phyloP scores from a whole-genome alignment of 2,329 filamentous ascomycete genomes.

The Lecanicillium sp. region DNA sequence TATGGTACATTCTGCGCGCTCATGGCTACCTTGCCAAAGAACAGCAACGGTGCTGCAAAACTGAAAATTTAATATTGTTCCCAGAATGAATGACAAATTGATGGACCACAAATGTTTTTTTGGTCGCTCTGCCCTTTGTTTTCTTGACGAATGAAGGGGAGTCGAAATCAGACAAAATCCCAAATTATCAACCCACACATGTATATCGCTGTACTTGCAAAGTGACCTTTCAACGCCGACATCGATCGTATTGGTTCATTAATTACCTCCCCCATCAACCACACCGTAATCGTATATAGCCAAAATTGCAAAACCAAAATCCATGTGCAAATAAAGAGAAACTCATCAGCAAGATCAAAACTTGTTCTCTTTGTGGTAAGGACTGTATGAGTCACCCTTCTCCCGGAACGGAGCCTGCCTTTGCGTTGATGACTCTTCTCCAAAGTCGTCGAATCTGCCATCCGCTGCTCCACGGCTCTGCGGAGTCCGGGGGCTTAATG shows the following conservation, averaged over 20 bases:
- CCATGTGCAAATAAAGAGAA: too few relatives aligned
- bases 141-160: too few relatives aligned
- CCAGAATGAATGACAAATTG: neutral
- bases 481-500: conserved; percentile 17
- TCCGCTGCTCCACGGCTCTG: conserved; percentile 13
- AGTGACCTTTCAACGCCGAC: too few relatives aligned
- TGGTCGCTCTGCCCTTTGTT: too few relatives aligned
- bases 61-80: neutral
- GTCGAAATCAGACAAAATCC: too few relatives aligned
- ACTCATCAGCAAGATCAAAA: too few relatives aligned
- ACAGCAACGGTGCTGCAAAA: conserved; percentile 3
- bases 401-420: conserved; percentile 20
- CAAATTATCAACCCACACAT: too few relatives aligned
- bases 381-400: conserved; percentile 26
- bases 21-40: conserved; percentile 12
- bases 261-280: neutral
- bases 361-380: conserved; percentile 17
- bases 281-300: too few relatives aligned
- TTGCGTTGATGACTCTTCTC: conserved; percentile 20
- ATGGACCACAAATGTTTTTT: neutral
- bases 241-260: too few relatives aligned
- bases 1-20: conserved; percentile 14
- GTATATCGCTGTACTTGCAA: too few relatives aligned
- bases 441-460: conserved; percentile 11
- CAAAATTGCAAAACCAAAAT: too few relatives aligned